Evolutionary conservation across 345 rosid genomes (phyloP).

Genomic region (Lumnitzera racemosa): DNA sequence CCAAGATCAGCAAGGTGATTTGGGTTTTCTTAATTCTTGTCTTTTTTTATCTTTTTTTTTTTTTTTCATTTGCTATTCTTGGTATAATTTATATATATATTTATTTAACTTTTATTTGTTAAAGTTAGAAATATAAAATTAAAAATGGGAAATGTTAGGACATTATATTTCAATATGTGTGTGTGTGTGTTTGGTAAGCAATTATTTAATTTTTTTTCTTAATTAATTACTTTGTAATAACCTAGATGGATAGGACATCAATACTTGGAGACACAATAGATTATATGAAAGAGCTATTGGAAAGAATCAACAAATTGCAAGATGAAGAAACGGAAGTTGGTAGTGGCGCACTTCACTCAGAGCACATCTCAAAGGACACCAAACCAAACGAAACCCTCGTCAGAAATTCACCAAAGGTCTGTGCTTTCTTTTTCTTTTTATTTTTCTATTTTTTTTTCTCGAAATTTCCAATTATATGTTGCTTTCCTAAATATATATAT

Average conservation of each 20-base stretch:
- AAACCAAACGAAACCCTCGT: constrained; percentile 23
- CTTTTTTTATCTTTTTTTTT: constrained; percentile 8
- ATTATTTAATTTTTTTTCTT: not conserved
- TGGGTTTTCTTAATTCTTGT: constrained; percentile 15
- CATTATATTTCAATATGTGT: too few species aligned
- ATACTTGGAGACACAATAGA: constrained; percentile 43
- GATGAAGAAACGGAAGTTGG: constrained; percentile 7
- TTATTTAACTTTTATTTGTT: too few species aligned
- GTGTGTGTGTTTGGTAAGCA: not conserved
- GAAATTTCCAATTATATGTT: too few species aligned
- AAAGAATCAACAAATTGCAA: constrained; percentile 30
- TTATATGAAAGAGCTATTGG: constrained; percentile 37
- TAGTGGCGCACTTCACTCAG: constrained; percentile 6
- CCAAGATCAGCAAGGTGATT: constrained; percentile 87
- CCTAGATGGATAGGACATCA: constrained; percentile 44
- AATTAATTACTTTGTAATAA: not conserved
- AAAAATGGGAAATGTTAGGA: too few species aligned
- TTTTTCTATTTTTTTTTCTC: too few species aligned
- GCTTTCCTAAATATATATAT: too few species aligned
- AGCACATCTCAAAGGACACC: constrained; percentile 13
- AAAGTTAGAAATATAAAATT: too few species aligned
- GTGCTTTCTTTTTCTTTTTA: too few species aligned
- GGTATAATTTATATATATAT: not conserved
- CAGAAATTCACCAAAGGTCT: constrained; percentile 40
- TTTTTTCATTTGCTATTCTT: too few species aligned